Evolutionary conservation across 306 rosid species (phyloP).

Genomic region (Dalbergia cochinchinensis): DNA sequence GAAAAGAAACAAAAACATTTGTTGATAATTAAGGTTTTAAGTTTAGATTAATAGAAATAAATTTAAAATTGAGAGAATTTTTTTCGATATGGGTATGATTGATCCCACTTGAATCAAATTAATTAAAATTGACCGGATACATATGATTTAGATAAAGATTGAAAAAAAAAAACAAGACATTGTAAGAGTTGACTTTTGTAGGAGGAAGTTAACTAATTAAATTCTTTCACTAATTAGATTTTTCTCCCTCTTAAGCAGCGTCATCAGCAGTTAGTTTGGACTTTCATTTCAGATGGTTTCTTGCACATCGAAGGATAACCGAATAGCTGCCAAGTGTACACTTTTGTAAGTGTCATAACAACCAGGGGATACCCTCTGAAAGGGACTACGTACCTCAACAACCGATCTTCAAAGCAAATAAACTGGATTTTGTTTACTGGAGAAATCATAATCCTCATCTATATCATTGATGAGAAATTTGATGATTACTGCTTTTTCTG

Average conservation of each 20-base stretch:
- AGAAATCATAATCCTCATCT: slow-evolving; percentile 15
- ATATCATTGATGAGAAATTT: background rate
- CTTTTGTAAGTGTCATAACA: background rate
- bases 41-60: too few species aligned
- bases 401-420: slow-evolving; percentile 34
- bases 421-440: background rate
- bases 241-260: slow-evolving; percentile 28
- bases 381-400: slow-evolving; percentile 37
- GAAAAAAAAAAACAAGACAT: background rate
- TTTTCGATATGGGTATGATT: too few species aligned
- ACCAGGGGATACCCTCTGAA: slow-evolving; percentile 1
- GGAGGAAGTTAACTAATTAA: background rate
- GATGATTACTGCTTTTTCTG: background rate
- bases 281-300: slow-evolving; percentile 19
- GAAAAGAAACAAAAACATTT: too few species aligned
- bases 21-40: too few species aligned
- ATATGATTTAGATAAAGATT: too few species aligned
- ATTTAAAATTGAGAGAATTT: too few species aligned
- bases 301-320: slow-evolving; percentile 6
- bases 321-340: slow-evolving; percentile 41
- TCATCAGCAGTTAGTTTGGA: slow-evolving; percentile 11
- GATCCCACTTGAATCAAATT: too few species aligned
- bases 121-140: too few species aligned
- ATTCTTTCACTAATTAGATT: too few species aligned
- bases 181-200: background rate